Evolutionary conservation across 2,329 filamentous ascomycete species (phyloP), one percentile per base, ranked within the genome.

Genomic region (Penicillium psychrosexuale): DNA sequence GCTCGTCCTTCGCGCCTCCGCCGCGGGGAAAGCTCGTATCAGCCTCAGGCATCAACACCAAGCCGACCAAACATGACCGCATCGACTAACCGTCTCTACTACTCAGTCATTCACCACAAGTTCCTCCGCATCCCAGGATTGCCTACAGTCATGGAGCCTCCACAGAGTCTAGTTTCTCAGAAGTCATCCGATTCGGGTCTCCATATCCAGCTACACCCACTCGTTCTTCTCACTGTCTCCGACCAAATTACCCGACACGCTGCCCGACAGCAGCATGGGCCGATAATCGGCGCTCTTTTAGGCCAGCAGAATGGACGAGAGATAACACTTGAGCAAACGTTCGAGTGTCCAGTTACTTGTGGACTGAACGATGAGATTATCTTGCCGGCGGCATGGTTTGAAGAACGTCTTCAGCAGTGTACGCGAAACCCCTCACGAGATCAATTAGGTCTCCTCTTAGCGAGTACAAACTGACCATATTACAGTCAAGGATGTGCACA

Each of bases 161-260:
- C 61, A 17, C 86, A 85, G 64, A 77, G 84, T 50, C 80, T 90
- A 58, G 71, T 91, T 44, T 89, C 87, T 6, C 80, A 79, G 55
- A 88, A 85, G 73, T 81, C 84, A 5, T 84, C 84, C 39, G 90
- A 94, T 73, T 87, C 87, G 19, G 84, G 85, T 47, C 84, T 95
- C 42, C 87, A 91, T 61, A 85, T 91, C 53, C 85, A 91, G 65
- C 84, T 99, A 17, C 94, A 99, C 69, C 94, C 94, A 27, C 86
- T 99, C 46, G 92, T 96, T 49, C 88, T 97, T 62, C 89, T 99
- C 75, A 95, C 89, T 61, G 94, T 99, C 67, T 96, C 93, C 64
- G 94, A 99, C 75, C 95, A 96, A 73, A 91, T 97, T 72, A 96
- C 93, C 55, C 85, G 94, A 57, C 92, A 96, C 73, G 90, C 87